Base-by-base conservation (phyloP, 75 land plant genomes). In the Ceratopteris richardii region DNA sequence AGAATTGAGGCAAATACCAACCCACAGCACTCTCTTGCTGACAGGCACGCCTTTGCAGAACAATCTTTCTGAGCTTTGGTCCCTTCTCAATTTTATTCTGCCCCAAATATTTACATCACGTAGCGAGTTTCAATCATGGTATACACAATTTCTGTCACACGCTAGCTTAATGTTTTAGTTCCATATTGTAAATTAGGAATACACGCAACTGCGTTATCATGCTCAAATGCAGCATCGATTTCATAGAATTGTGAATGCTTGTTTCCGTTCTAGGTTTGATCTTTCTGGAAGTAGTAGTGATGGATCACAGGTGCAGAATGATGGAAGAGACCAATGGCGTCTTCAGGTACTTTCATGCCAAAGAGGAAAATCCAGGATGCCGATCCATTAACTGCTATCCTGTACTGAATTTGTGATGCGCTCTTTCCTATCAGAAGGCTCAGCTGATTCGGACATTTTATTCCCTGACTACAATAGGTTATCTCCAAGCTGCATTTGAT, bases 21-120 rank as follows among this genome's bases (percentile, higher is more conserved):
- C 69, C 13, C 87, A 85, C 39, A 88, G 88, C 56, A 80, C 84
- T 44, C 95, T 93, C 62, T 75, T 93, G 7, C 54, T 93, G 57
- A 85, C 98, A 33, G 98, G 98, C 19, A 93, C 98, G 22, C 98
- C 96, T 28, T 62, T 93, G 54, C 98, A 93, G 54, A 93, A 93
- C 57, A 93, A 89, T 57, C 72, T 93, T 77, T 82, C 90, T 28
- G 98, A 93, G 66, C 82, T 93, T 20, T 93, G 98, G 98, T 85
- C 98, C 22, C 57, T 93, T 60, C 65, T 93, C 51, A 88, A 93
- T 58, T 93, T 93, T 54, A 93, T 93, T 59, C 71, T 93, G 57
- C 98, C 98, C 51, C 84, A 93, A 55, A 79, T 93, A 40, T 93
- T 93, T 31, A 77, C 86, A 57, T 88, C 94, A n/a, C 80, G 72